phyloP scores from a whole-genome alignment of 2,329 filamentous ascomycete species.

The Sordariomycetes sp. region DNA sequence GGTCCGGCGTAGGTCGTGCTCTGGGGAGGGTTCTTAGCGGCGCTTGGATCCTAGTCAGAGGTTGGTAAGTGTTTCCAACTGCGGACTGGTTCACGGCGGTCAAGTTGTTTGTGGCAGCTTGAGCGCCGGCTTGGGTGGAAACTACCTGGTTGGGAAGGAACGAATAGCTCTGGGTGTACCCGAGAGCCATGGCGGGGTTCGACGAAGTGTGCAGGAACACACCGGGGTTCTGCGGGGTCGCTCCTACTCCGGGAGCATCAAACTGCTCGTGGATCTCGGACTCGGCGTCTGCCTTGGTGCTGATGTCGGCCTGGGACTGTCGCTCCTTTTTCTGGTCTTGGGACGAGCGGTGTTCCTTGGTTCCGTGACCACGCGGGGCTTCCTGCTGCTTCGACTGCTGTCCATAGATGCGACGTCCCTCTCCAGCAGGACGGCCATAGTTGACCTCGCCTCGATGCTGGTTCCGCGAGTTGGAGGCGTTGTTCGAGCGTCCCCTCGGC shows the following conservation, averaged over 20 bases:
- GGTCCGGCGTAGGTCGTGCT: neutral
- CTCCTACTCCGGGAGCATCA: neutral
- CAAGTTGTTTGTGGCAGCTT: neutral
- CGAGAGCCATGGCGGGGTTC: constrained; percentile 7
- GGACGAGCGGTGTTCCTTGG: neutral
- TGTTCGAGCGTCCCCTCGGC: neutral
- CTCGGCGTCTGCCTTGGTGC: neutral
- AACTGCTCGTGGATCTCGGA: neutral
- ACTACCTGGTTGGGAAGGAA: neutral
- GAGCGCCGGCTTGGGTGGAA: neutral
- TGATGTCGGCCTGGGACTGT: neutral
- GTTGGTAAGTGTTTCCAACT: neutral
- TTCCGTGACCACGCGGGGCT: neutral
- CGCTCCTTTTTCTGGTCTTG: neutral
- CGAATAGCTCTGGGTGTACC: neutral
- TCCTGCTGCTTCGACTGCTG: neutral
- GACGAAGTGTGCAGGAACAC: constrained; percentile 2
- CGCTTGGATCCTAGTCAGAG: neutral
- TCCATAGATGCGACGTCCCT: neutral
- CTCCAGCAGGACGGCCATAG: neutral
- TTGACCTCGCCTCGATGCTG: neutral
- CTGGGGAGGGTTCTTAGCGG: neutral
- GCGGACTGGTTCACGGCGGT: neutral
- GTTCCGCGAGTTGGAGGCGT: neutral
- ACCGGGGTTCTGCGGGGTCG: neutral